Evolutionary conservation across 768 basidiomycete species (phyloP), one percentile per base, ranked within the genome.

Genomic region (Glaciozyma antarctica): DNA sequence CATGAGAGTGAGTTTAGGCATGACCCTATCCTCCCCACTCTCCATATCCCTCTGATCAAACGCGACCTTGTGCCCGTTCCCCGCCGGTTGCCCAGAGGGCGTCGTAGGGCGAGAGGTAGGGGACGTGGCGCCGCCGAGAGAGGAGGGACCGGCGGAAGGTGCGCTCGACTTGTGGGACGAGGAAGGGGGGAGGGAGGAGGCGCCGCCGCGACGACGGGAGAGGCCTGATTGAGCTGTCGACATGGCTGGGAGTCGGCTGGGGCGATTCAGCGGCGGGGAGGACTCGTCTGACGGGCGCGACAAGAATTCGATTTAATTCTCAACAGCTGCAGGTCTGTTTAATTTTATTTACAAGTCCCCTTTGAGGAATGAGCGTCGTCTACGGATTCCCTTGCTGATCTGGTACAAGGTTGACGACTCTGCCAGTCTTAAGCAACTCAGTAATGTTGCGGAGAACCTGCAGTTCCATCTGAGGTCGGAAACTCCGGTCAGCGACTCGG

Each of bases 1-100:
- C 88, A 98, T 88, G 63, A 99, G 82, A 30, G 95, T 99, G 72
- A 99, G 79, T 63, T 81, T 81, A 4, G 95, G 95, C n/a, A 75
- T 80, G 67, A 85, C 84, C 71, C 86, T 84, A 45, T 83, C 85
- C 61, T 83, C 82, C 5, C 63, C 63, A 74, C 88, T 83, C 54
- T 81, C 79, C 70, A 95, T 76, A 78, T 99, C 95, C 61, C 90
- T 80, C 4, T 91, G 92, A 80, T 98, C 95, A 74, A 82, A 97
- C 8, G 94, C 95, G 73, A 99, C 63, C 60, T 72, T 72, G 66
- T 74, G 73, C 9, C 61, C 41, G 1, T 21, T 5, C 60, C 48
- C 19, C 4, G 21, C 49, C 16, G 26, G 5, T 17, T 19, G 24
- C 17, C n/a, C 17, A 4, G 53, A 21, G 1, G 21, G 61, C 2